Percentiles rank a stretch among this genome's conserved stretches.
Conservation (phyloP, 129 eudicot species). For the Tanacetum coccineum region DNA sequence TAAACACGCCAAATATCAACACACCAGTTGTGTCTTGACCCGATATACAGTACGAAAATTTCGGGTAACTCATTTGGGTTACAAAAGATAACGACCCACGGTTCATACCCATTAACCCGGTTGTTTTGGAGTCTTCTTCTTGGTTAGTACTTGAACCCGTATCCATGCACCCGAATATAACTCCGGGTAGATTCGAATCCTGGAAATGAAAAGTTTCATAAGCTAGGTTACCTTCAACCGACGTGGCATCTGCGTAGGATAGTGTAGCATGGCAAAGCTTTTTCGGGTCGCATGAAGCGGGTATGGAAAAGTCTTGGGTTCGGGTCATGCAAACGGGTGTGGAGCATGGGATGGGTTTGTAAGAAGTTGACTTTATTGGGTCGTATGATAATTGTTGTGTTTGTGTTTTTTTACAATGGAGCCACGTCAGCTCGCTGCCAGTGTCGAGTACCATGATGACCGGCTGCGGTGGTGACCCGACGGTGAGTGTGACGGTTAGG, state of each 20-base stretch:
- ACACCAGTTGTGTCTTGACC: constrained; percentile 70
- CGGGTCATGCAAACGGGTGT: constrained; percentile 58
- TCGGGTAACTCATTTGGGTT: constrained; percentile 61
- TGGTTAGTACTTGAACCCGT: constrained; percentile 44
- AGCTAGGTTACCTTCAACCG: constrained; percentile 84
- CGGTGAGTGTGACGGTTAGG: constrained; percentile 59
- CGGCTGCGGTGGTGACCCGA: constrained; percentile 77
- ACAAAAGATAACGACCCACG: constrained; percentile 85
- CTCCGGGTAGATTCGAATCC: constrained; percentile 43
- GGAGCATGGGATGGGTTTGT: constrained; percentile 51
- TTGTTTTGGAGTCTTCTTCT: constrained; percentile 45
- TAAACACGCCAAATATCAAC: constrained; percentile 55
- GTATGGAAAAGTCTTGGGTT: constrained; percentile 70
- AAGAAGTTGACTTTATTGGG: constrained; percentile 50
- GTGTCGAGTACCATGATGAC: constrained; percentile 84
- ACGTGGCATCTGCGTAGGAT: constrained; percentile 76
- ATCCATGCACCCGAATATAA: constrained; percentile 88
- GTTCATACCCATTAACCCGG: constrained; percentile 83
- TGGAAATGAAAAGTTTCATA: constrained; percentile 48
- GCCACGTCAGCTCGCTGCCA: constrained; percentile 79
- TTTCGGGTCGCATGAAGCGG: constrained; percentile 82
- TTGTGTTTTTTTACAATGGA: constrained; percentile 64
- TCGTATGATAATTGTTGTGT: constrained; percentile 35
- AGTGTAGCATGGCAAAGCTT: constrained; percentile 67
- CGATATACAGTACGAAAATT: constrained; percentile 82